These are phyloP conservation scores for Senna siamea DNA, from an alignment of 306 rosid species.

Conservation along the genomic window DNA sequence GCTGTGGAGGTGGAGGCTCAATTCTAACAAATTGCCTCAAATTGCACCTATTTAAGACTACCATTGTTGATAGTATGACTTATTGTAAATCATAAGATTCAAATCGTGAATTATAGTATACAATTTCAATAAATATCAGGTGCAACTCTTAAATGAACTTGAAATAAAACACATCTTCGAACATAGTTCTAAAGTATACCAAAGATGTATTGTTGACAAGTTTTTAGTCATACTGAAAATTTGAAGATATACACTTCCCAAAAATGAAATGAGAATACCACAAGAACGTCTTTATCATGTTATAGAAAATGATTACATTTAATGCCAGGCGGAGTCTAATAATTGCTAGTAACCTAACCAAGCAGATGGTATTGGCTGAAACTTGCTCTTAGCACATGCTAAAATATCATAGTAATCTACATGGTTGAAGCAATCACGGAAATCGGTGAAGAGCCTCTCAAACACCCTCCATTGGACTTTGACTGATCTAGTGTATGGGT, in stretches of 20 bases:
- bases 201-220: not conserved
- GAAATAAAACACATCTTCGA: too few species aligned
- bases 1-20: slow-evolving; percentile 55
- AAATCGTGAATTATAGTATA: too few species aligned
- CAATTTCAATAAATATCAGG: too few species aligned
- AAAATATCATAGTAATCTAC: slow-evolving; percentile 70
- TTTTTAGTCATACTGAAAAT: not conserved
- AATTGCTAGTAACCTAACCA: slow-evolving; percentile 72
- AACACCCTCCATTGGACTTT: slow-evolving; percentile 87
- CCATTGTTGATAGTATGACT: too few species aligned
- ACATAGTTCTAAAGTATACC: not conserved
- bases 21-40: too few species aligned
- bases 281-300: not conserved
- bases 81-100: too few species aligned
- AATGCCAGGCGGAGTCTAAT: not conserved
- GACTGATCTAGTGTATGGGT: slow-evolving; percentile 66
- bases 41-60: too few species aligned
- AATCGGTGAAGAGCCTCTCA: slow-evolving; percentile 87
- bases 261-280: slow-evolving; percentile 14
- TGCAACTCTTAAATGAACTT: too few species aligned
- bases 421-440: slow-evolving; percentile 74
- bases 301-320: not conserved
- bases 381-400: slow-evolving; percentile 77
- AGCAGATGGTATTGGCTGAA: slow-evolving; percentile 76
- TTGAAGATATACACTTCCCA: slow-evolving; percentile 17